Evolutionary conservation across 108 stramenopile species (phyloP).

Genomic region (Nitzschia sp.): DNA sequence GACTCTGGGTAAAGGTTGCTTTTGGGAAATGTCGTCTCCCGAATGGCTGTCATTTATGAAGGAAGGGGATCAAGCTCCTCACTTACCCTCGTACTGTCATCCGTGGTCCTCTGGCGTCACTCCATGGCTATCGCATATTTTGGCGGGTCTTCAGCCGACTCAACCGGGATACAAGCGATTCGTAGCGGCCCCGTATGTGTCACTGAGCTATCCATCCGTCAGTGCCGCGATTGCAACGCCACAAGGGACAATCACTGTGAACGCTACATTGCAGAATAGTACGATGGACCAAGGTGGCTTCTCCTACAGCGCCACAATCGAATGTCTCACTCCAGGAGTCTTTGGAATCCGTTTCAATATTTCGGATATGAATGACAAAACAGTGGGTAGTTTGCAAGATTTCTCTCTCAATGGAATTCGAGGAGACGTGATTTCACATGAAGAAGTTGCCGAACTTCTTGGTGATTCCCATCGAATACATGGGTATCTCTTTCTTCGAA

Average conservation of each 20-base stretch:
- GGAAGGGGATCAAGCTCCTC: slow-evolving; percentile 34
- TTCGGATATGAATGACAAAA: background rate
- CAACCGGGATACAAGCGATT: slow-evolving; percentile 32
- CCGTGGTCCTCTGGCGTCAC: slow-evolving; percentile 51
- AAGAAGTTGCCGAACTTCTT: background rate
- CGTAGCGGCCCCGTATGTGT: slow-evolving; percentile 33
- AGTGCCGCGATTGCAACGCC: slow-evolving; percentile 22
- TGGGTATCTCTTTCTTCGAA: background rate
- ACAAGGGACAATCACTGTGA: slow-evolving; percentile 24
- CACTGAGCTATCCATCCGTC: slow-evolving; percentile 17
- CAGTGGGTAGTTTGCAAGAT: background rate
- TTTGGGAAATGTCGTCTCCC: slow-evolving; percentile 38
- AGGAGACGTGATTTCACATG: background rate
- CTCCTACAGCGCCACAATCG: background rate
- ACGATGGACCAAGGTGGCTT: background rate
- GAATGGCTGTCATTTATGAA: slow-evolving; percentile 36
- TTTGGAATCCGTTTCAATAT: slow-evolving; percentile 1
- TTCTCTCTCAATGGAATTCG: background rate
- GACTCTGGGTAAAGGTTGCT: slow-evolving; percentile 43
- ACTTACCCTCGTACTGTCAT: slow-evolving; percentile 43
- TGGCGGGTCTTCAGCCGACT: slow-evolving; percentile 28
- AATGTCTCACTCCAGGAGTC: background rate
- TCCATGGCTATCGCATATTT: slow-evolving; percentile 33
- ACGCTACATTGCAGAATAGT: slow-evolving; percentile 15
- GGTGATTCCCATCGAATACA: background rate